These are phyloP conservation scores for Amylostereum areolatum DNA, from an alignment of 1,284 basidiomycete species.

Conservation along the genomic window DNA sequence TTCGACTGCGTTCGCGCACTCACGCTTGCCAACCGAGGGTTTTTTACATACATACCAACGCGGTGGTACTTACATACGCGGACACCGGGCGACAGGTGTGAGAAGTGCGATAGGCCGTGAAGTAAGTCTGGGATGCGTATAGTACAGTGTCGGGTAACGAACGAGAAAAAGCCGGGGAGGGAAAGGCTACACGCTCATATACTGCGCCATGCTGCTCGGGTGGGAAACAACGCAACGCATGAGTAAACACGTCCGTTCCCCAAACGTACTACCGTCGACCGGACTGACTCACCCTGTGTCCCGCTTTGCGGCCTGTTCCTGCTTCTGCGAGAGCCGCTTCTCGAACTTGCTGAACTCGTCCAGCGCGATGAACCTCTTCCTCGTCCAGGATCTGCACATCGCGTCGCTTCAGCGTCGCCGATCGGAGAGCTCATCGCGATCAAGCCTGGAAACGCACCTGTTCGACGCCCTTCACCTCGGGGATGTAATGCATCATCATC, in stretches of 20 bases:
- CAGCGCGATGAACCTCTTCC: slow-evolving; percentile 83
- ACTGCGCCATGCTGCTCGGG: slow-evolving; percentile 58
- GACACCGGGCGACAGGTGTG: no score
- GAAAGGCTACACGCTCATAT: slow-evolving; percentile 50
- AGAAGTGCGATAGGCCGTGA: no score
- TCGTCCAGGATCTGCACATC: slow-evolving; percentile 72
- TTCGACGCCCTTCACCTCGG: slow-evolving; percentile 95
- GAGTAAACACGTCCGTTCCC: not conserved
- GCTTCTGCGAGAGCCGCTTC: slow-evolving; percentile 54
- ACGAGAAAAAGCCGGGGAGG: no score
- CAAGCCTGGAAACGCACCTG: slow-evolving; percentile 52
- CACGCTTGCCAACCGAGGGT: no score
- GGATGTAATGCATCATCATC: slow-evolving; percentile 99
- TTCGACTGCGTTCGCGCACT: no score
- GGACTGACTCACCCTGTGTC: slow-evolving; percentile 33
- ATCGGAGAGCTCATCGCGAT: no score
- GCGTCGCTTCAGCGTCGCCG: no score
- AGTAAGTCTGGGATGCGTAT: no score
- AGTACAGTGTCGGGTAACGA: no score
- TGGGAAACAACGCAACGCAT: slow-evolving; percentile 6
- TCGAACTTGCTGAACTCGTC: slow-evolving; percentile 94
- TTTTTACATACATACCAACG: no score
- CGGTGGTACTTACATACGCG: no score
- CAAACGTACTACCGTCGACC: slow-evolving; percentile 1
- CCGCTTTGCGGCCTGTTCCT: slow-evolving; percentile 26